Conservation (phyloP, 2,329 filamentous ascomycete species). For the Beauveria medogensis region DNA sequence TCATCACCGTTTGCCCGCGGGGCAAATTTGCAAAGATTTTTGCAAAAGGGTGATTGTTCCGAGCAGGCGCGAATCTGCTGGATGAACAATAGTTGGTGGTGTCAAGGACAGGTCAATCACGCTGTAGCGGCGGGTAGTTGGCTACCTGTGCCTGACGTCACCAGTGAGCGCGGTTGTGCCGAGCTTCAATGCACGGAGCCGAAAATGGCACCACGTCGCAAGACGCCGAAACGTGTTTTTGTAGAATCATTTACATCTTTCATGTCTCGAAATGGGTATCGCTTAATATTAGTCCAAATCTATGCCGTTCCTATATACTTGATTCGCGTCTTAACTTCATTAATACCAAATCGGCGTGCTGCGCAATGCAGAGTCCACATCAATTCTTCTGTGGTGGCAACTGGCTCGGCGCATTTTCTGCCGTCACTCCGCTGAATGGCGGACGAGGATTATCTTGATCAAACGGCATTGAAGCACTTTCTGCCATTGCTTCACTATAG, state of each 20-base stretch:
- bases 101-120: not conserved
- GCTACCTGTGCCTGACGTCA: slow-evolving; percentile 2
- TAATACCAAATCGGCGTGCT: not conserved
- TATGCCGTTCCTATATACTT: not conserved
- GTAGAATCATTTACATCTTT: not conserved
- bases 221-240: too few species aligned
- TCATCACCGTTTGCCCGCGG: not conserved
- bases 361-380: slow-evolving; percentile 2
- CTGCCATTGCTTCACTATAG: slow-evolving; percentile 88
- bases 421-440: slow-evolving; percentile 57
- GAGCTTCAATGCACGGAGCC: too few species aligned
- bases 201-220: too few species aligned
- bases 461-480: slow-evolving; percentile 61
- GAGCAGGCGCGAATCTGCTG: not conserved
- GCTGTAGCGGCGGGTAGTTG: not conserved
- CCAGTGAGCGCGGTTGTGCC: not conserved
- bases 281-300: slow-evolving; percentile 2
- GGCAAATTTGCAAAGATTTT: not conserved
- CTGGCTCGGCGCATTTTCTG: slow-evolving; percentile 50
- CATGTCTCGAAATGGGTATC: slow-evolving; percentile 1
- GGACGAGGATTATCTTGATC: slow-evolving; percentile 53
- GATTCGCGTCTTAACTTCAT: not conserved
- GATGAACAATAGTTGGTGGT: not conserved
- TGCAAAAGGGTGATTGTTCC: too few species aligned
- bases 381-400: slow-evolving; percentile 35